A percentile compares a stretch with the other conserved stretches of the same genome.
phyloP scores from a whole-genome alignment of 1,284 basidiomycete genomes.

The Fomitiporia mediterranea region DNA sequence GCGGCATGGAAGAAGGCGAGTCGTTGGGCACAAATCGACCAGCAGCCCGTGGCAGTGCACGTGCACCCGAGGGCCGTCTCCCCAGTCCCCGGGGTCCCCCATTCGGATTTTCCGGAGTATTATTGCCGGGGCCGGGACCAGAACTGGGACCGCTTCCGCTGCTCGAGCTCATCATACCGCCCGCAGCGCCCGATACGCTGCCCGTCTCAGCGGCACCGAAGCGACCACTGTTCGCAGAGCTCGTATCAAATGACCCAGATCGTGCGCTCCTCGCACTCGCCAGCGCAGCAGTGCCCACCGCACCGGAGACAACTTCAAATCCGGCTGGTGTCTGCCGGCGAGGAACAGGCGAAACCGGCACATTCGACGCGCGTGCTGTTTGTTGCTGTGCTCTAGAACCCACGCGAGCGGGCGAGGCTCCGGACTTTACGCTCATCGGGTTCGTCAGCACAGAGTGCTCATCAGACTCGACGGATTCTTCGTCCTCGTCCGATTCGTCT shows the following conservation, averaged over 20 bases:
- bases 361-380: slow-evolving; percentile 1
- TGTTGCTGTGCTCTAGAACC: slow-evolving; percentile 24
- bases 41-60: slow-evolving; percentile 54
- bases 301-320: slow-evolving; percentile 28
- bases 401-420: slow-evolving; percentile 31
- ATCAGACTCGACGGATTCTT: slow-evolving; percentile 1
- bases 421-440: slow-evolving; percentile 38
- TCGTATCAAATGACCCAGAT: slow-evolving; percentile 12
- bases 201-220: not conserved
- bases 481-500: slow-evolving; percentile 10
- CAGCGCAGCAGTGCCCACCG: slow-evolving; percentile 21
- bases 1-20: slow-evolving; percentile 13
- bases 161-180: not conserved
- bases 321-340: slow-evolving; percentile 39
- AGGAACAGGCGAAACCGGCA: slow-evolving; percentile 23
- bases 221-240: not conserved
- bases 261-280: slow-evolving; percentile 25
- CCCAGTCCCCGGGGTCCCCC: slow-evolving; percentile 44
- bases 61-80: slow-evolving; percentile 81
- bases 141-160: not conserved
- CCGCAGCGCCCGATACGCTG: not conserved
- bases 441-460: slow-evolving; percentile 19
- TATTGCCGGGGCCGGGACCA: not conserved
- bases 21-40: slow-evolving; percentile 28
- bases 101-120: slow-evolving; percentile 15